Evolutionary conservation across 1,284 basidiomycete genomes (phyloP).

Genomic region (Kwoniella shivajii): DNA sequence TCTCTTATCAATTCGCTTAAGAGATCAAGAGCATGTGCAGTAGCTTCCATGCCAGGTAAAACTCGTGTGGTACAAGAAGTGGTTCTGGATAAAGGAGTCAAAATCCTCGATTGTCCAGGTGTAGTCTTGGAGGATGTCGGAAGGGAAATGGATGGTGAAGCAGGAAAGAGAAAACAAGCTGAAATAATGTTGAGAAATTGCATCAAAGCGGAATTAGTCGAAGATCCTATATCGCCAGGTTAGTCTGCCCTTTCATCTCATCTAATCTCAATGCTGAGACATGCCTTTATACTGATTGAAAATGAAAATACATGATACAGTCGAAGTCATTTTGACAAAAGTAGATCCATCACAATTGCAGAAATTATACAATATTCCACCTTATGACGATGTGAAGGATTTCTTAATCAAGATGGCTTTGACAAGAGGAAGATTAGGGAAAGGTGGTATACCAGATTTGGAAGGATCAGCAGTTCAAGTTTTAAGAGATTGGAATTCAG

Average conservation of each 20-base stretch:
- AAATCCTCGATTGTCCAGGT: slow-evolving; percentile 93
- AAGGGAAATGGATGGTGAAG: slow-evolving; percentile 61
- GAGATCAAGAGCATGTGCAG: slow-evolving; percentile 79
- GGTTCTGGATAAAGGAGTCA: slow-evolving; percentile 87
- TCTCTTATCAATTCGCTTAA: slow-evolving; percentile 94
- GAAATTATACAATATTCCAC: slow-evolving; percentile 79
- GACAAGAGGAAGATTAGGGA: slow-evolving; percentile 78
- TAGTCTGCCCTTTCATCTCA: too few relatives aligned
- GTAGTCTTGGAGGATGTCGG: slow-evolving; percentile 69
- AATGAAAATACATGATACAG: slow-evolving; percentile 54
- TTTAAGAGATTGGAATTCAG: slow-evolving; percentile 94
- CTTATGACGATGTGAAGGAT: slow-evolving; percentile 70
- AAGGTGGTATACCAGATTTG: slow-evolving; percentile 90
- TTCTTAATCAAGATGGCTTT: slow-evolving; percentile 91
- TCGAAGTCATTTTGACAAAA: slow-evolving; percentile 78
- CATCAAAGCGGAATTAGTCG: slow-evolving; percentile 86
- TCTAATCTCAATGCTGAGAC: too few relatives aligned
- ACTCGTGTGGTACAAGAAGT: slow-evolving; percentile 94
- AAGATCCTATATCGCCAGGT: slow-evolving; percentile 88
- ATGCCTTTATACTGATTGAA: neutral
- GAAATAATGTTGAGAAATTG: slow-evolving; percentile 87
- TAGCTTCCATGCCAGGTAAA: slow-evolving; percentile 93
- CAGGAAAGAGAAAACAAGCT: slow-evolving; percentile 61
- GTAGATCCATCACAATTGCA: slow-evolving; percentile 70
- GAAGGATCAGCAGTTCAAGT: slow-evolving; percentile 79